Conservation (phyloP, 208 protist genomes). For the Borovskyia barvae region DNA sequence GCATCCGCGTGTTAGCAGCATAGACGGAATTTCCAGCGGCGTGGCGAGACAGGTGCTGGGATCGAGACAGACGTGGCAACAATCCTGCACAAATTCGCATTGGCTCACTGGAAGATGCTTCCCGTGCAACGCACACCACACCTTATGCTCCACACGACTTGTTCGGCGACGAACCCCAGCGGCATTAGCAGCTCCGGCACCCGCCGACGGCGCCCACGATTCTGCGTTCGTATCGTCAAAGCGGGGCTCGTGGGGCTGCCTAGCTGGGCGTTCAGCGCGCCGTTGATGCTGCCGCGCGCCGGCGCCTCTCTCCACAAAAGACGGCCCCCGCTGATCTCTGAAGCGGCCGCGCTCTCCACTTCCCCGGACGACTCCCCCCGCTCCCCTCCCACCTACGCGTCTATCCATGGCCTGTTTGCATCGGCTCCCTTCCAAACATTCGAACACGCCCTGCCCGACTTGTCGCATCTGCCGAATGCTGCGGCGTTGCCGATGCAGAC, state of each 20-base stretch:
- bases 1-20: constrained; percentile 42
- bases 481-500: constrained; percentile 63
- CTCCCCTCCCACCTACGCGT: constrained; percentile 8
- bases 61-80: constrained; percentile 78
- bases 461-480: constrained; percentile 68
- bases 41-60: constrained; percentile 70
- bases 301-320: not conserved
- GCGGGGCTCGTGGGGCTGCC: constrained; percentile 12
- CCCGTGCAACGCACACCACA: constrained; percentile 82
- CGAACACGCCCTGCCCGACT: constrained; percentile 63
- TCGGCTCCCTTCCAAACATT: constrained; percentile 54
- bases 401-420: constrained; percentile 20
- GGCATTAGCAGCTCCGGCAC: not conserved
- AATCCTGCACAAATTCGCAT: constrained; percentile 65
- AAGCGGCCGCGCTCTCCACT: constrained; percentile 4
- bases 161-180: constrained; percentile 15
- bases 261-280: constrained; percentile 9
- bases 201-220: constrained; percentile 23
- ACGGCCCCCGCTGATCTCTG: constrained; percentile 12
- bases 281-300: constrained; percentile 8
- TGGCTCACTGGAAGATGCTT: constrained; percentile 57
- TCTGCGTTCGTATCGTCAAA: constrained; percentile 24
- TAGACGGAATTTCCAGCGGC: constrained; percentile 60
- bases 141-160: constrained; percentile 41
- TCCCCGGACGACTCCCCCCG: constrained; percentile 10